phyloP scores from a whole-genome alignment of 371 early-diverging fungal genomes.

The Dinochytrium kinnereticum region DNA sequence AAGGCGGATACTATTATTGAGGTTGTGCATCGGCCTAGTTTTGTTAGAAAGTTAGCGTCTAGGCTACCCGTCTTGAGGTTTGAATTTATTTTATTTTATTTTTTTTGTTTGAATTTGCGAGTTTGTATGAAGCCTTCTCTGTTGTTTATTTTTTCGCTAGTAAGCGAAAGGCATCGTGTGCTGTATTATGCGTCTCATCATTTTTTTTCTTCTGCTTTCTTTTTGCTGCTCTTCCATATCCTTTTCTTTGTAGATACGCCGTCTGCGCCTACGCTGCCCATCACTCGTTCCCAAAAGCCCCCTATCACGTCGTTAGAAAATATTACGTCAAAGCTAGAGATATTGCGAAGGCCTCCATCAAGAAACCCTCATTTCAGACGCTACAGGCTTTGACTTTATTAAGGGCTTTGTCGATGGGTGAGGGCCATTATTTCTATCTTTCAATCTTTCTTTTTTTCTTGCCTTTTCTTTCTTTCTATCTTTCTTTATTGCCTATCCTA shows the following conservation, averaged over 20 bases:
- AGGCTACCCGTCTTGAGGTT: neutral
- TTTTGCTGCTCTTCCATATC: neutral
- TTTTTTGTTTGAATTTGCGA: neutral
- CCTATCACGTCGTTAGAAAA: neutral
- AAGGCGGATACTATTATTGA: slow-evolving; percentile 7
- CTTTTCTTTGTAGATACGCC: neutral
- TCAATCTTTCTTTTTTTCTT: neutral
- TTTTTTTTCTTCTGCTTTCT: neutral
- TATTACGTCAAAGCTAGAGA: neutral
- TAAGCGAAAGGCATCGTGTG: neutral
- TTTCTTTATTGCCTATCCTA: too few species aligned
- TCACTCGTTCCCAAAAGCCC: slow-evolving; percentile 6
- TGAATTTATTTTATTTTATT: neutral
- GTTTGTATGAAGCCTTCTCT: neutral
- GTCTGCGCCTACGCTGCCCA: slow-evolving; percentile 2
- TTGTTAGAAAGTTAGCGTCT: neutral
- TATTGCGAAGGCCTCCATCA: neutral
- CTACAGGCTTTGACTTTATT: neutral
- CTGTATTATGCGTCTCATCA: too few species aligned
- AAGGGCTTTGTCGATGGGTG: slow-evolving; percentile 1
- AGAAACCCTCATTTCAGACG: neutral
- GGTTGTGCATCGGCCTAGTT: neutral
- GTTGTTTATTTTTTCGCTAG: neutral
- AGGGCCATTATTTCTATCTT: too few species aligned
- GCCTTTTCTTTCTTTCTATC: neutral